phyloP scores from a whole-genome alignment of 352 stramenopile species.

The Blastocystis sp. region DNA sequence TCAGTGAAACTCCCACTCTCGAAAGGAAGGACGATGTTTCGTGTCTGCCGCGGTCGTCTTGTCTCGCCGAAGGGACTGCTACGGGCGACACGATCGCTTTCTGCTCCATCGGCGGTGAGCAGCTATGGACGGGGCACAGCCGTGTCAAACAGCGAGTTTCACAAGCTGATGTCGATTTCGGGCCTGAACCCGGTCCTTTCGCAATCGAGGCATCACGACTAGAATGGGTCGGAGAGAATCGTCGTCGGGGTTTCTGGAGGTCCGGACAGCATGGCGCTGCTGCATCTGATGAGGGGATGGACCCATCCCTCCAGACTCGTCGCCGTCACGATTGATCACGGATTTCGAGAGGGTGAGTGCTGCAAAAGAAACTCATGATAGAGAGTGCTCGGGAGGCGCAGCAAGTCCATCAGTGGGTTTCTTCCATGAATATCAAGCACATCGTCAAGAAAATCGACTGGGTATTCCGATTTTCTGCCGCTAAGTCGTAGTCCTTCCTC shows the following conservation, averaged over 20 bases:
- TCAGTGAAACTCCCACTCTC: not conserved
- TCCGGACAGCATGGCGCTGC: conserved; percentile 60
- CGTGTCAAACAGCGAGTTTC: conserved; percentile 35
- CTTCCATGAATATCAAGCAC: conserved; percentile 22
- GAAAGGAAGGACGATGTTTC: not conserved
- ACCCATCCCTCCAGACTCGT: conserved; percentile 37
- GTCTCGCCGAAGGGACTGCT: not conserved
- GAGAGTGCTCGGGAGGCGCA: conserved; percentile 50
- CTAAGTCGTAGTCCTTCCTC: not conserved
- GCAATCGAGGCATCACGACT: not conserved
- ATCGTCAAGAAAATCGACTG: conserved; percentile 68
- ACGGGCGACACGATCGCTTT: not conserved
- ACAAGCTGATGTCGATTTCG: conserved; percentile 12
- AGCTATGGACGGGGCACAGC: not conserved
- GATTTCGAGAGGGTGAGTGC: conserved; percentile 35
- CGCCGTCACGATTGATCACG: conserved; percentile 53
- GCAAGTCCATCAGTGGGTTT: conserved; percentile 59
- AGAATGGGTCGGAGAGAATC: conserved; percentile 17
- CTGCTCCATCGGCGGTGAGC: not conserved
- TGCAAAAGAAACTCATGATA: not conserved
- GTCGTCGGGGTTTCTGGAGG: conserved; percentile 41
- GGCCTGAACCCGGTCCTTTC: not conserved
- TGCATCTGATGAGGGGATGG: conserved; percentile 55
- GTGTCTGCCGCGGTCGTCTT: not conserved
- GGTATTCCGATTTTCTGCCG: not conserved